phyloP scores from a whole-genome alignment of 1,139 yeast genomes.

The Diutina pseudorugosa region DNA sequence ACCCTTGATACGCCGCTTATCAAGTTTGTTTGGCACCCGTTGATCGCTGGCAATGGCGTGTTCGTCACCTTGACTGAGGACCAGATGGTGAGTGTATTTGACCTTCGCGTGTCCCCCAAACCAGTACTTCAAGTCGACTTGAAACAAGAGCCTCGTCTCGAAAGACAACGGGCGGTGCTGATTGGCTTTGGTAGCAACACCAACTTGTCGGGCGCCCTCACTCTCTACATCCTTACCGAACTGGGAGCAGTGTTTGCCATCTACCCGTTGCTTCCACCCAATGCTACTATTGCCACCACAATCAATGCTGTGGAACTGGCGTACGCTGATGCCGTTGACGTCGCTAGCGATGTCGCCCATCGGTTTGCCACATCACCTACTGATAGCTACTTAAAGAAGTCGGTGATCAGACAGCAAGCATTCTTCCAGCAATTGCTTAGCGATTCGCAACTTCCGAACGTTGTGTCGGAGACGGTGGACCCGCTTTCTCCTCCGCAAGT shows the following conservation, averaged over 20 bases:
- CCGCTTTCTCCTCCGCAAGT: not conserved
- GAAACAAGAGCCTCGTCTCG: not conserved
- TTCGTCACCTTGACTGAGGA: not conserved
- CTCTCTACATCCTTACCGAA: not conserved
- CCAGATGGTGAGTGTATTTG: not conserved
- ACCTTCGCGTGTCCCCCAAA: not conserved
- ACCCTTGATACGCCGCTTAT: not conserved
- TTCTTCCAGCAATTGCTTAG: not conserved
- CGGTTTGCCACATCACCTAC: not conserved
- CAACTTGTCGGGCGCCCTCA: not conserved
- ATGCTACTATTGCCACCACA: not conserved
- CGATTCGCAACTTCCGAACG: not conserved
- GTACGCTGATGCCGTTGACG: not conserved
- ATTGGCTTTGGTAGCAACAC: not conserved
- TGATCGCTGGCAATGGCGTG: not conserved
- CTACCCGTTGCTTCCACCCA: not conserved
- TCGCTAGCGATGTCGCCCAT: not conserved
- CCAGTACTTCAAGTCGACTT: not conserved
- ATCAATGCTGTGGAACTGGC: not conserved
- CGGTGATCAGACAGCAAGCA: not conserved
- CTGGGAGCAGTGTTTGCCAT: not conserved
- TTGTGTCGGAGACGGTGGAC: not conserved
- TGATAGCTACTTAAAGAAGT: not conserved
- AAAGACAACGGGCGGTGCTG: not conserved
- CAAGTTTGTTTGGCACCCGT: slow-evolving; percentile 2